Conservation (phyloP, 2,329 filamentous ascomycete genomes). For the Tolypocladium nubicola region DNA sequence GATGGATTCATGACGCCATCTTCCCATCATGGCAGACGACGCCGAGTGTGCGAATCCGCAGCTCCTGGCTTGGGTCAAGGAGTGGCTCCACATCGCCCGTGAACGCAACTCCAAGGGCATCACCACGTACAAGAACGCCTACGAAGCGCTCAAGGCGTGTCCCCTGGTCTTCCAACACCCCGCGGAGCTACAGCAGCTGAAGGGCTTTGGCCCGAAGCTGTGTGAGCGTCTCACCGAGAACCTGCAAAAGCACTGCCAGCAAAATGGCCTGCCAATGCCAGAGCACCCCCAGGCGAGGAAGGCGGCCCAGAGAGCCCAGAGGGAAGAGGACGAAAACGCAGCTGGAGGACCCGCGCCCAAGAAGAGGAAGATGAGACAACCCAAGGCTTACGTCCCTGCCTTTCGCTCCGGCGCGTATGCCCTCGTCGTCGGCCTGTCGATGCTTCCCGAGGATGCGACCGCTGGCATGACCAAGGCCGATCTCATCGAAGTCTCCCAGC, state of each 20-base stretch:
- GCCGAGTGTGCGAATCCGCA: constrained; percentile 56
- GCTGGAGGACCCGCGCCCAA: constrained; percentile 26
- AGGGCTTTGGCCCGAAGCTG: constrained; percentile 62
- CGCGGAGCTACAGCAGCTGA: constrained; percentile 60
- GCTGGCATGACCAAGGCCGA: constrained; percentile 55
- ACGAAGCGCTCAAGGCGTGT: constrained; percentile 66
- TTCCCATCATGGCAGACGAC: constrained; percentile 6
- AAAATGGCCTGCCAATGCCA: constrained; percentile 60
- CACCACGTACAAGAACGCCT: constrained; percentile 65
- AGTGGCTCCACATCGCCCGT: constrained; percentile 62
- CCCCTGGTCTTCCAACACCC: constrained; percentile 63
- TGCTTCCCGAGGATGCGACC: constrained; percentile 40
- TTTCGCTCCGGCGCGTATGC: constrained; percentile 68
- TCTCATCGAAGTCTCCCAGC: constrained; percentile 59
- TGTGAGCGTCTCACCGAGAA: constrained; percentile 57
- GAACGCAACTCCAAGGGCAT: constrained; percentile 61
- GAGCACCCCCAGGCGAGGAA: constrained; percentile 38
- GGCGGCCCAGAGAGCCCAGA: constrained; percentile 16
- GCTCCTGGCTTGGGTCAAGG: constrained; percentile 62
- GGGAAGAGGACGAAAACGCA: constrained; percentile 23
- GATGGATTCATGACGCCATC: neutral
- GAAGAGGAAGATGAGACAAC: constrained; percentile 45
- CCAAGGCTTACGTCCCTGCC: constrained; percentile 60
- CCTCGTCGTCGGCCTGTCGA: constrained; percentile 55
- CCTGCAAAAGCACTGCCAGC: constrained; percentile 48